These are phyloP conservation scores for Ambrosia hybrid DNA, from an alignment of 140 eudicot genomes.

Conservation along the genomic window DNA sequence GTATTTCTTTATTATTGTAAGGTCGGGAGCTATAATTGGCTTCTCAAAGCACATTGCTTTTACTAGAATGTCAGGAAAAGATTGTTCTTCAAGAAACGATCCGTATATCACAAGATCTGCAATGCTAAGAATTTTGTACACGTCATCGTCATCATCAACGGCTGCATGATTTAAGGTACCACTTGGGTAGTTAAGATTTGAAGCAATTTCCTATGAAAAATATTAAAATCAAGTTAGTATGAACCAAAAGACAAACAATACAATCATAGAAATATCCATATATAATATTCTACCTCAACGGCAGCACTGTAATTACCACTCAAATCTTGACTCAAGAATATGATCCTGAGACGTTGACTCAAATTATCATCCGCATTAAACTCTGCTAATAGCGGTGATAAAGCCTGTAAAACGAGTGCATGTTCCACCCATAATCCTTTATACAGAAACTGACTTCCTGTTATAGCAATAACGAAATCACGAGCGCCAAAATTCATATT, in stretches of 20 bases:
- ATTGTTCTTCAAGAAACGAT: slow-evolving; percentile 76
- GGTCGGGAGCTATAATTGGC: slow-evolving; percentile 80
- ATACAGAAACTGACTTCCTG: slow-evolving; percentile 69
- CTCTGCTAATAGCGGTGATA: slow-evolving; percentile 56
- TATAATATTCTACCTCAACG: slow-evolving; percentile 51
- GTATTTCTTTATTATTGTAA: slow-evolving; percentile 64
- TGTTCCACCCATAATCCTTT: slow-evolving; percentile 94
- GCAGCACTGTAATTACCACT: slow-evolving; percentile 66
- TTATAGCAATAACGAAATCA: slow-evolving; percentile 69
- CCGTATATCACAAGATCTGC: slow-evolving; percentile 80
- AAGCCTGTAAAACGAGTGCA: slow-evolving; percentile 77
- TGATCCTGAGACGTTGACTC: slow-evolving; percentile 52
- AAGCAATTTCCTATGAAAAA: slow-evolving; percentile 58
- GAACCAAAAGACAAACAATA: slow-evolving; percentile 1
- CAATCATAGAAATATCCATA: too few species aligned
- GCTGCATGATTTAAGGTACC: slow-evolving; percentile 57
- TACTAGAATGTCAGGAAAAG: slow-evolving; percentile 71
- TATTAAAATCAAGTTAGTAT: background rate
- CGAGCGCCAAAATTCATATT: slow-evolving; percentile 45
- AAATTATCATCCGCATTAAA: slow-evolving; percentile 35
- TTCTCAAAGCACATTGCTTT: slow-evolving; percentile 93
- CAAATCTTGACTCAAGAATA: slow-evolving; percentile 55
- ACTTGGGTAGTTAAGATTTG: slow-evolving; percentile 57
- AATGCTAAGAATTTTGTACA: slow-evolving; percentile 40
- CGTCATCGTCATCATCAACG: slow-evolving; percentile 52